Percentiles rank a stretch among this genome's conserved stretches.
Evolutionary conservation across 305 asterid genomes (phyloP).

Genomic region (Fraxinus velutina): DNA sequence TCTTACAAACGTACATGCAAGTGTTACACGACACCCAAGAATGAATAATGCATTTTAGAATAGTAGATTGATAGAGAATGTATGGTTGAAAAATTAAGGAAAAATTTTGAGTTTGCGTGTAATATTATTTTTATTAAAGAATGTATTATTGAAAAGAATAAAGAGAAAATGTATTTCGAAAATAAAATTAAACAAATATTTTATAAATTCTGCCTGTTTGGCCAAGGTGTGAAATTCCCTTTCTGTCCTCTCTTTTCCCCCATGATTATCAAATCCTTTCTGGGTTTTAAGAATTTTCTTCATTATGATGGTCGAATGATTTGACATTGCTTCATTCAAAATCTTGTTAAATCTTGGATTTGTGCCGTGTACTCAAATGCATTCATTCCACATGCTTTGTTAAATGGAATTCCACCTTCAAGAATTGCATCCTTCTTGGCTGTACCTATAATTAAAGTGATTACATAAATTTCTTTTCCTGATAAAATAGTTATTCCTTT

Average conservation of each 20-base stretch:
- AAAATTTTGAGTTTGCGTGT: too few species aligned
- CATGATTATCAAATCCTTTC: constrained; percentile 39
- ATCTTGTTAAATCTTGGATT: constrained; percentile 31
- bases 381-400: constrained; percentile 58
- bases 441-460: constrained; percentile 37
- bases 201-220: constrained; percentile 52
- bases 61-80: too few species aligned
- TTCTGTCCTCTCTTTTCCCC: constrained; percentile 70
- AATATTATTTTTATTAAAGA: too few species aligned
- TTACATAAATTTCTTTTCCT: too few species aligned
- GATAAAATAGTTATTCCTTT: too few species aligned
- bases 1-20: too few species aligned
- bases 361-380: constrained; percentile 59
- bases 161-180: too few species aligned
- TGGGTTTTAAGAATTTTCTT: constrained; percentile 52
- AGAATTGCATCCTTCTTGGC: constrained; percentile 59
- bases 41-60: too few species aligned
- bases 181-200: not conserved
- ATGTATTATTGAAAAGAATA: too few species aligned
- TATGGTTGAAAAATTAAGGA: too few species aligned
- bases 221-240: constrained; percentile 60
- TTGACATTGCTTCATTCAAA: constrained; percentile 53
- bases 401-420: constrained; percentile 65
- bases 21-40: not conserved
- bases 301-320: constrained; percentile 53